A percentile compares a stretch with the other conserved stretches of the same genome.
These are phyloP conservation scores for Pseudocercospora macadamiae DNA, from an alignment of 2,329 filamentous ascomycete genomes.

Conservation along the genomic window DNA sequence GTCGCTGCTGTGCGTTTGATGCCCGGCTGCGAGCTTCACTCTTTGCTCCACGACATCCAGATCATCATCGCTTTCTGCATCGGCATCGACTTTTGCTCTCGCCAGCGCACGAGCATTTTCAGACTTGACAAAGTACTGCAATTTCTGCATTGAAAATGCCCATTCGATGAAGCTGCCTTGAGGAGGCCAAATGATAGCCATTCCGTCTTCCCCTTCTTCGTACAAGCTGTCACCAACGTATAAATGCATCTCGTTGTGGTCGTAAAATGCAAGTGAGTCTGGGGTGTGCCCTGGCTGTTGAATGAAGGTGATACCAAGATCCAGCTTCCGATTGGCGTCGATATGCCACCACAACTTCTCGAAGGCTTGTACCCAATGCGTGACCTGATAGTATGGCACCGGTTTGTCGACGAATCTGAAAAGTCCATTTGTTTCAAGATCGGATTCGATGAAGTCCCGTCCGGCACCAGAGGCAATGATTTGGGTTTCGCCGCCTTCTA, in stretches of 20 bases:
- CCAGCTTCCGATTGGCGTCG: neutral
- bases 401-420: slow-evolving; percentile 43
- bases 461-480: slow-evolving; percentile 43
- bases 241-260: slow-evolving; percentile 46
- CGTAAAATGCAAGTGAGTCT: slow-evolving; percentile 51
- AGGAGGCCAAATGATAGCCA: slow-evolving; percentile 45
- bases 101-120: slow-evolving; percentile 34
- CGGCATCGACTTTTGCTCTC: slow-evolving; percentile 24
- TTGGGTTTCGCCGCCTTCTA: slow-evolving; percentile 29
- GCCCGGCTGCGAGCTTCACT: slow-evolving; percentile 38
- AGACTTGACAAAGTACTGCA: slow-evolving; percentile 40
- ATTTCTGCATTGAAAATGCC: slow-evolving; percentile 41
- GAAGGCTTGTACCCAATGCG: slow-evolving; percentile 46
- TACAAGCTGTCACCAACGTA: slow-evolving; percentile 55
- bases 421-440: slow-evolving; percentile 46
- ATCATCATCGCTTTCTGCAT: slow-evolving; percentile 24
- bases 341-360: slow-evolving; percentile 36
- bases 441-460: slow-evolving; percentile 44
- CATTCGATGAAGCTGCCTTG: slow-evolving; percentile 45
- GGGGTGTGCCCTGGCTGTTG: slow-evolving; percentile 54
- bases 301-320: slow-evolving; percentile 46
- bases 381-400: slow-evolving; percentile 46
- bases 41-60: slow-evolving; percentile 29
- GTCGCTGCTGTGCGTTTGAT: slow-evolving; percentile 43
- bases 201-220: slow-evolving; percentile 39